Base-by-base conservation (phyloP, 1,284 basidiomycete genomes). In the Ceratorhiza oryzae-sativae region DNA sequence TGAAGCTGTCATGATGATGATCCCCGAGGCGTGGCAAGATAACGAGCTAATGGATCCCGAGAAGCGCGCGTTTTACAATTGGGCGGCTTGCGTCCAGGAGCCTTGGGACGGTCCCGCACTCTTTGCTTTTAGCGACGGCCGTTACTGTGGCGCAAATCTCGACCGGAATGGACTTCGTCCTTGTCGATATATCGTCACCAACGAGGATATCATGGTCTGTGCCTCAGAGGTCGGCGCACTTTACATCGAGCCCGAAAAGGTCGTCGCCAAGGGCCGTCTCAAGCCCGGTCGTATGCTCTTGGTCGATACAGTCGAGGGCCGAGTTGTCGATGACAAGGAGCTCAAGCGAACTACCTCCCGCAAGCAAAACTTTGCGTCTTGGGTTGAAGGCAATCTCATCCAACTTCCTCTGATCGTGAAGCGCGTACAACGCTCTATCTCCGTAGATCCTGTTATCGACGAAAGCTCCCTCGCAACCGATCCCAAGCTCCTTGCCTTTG, bases 61-160 rank as follows among this genome's bases (percentile, higher is more conserved):
- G 84, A 98, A 98, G 83, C 88, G 87, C 79, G 95, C 95, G 0
- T 97, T 97, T 82, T 98, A 98, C 83, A 92, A 93, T 76, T 98
- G 95, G 95, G 93, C 95, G 34, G 92, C 94, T 42, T 97, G 93
- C 79, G 84, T 98, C 67, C 94, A 96, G 84, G 95, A 98, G 79
- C 93, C 94, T 60, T 97, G 95, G 95, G 95, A 97, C 78, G 95
- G 95, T 27, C 95, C 95, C 41, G 95, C 96, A 8, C 86, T 98
- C 41, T 98, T 98, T 82, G 87, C 95, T 8, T 98, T 98, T 84
- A 95, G 94, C 74, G 95, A 98, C 78, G 96, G 96, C 51, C 92
- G 95, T 73, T 98, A 91, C 85, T 97, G 95, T 79, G 95, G 95
- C 78, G 96, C 95, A 72, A 97, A 97, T 80, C 86, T 98, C 59